Evolutionary conservation across 2,329 filamentous ascomycete genomes (phyloP), one percentile per base, ranked within the genome.

Genomic region (Aspergillus alliaceus): DNA sequence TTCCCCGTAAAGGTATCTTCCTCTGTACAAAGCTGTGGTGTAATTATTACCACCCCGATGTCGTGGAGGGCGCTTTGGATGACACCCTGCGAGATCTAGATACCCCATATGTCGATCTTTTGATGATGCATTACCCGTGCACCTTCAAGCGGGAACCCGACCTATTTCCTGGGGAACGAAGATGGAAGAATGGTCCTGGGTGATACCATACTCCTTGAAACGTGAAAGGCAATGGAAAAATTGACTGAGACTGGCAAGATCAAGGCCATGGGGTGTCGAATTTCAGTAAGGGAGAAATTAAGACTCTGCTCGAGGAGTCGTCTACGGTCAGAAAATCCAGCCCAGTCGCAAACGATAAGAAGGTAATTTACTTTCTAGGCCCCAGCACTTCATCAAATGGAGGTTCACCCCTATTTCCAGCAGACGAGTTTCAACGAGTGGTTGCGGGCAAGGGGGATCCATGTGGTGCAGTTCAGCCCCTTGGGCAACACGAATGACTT

Each of bases 371-470:
- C 11, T 44, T 8, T 70, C 67, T 49, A 72, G 79, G 46, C 52
- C 0, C 86, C 86, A 0, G 83, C 82, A 0, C 80, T 84, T 59
- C 87, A 88, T 69, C 85, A 88, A 70, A 84, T 88, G 64, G 85
- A 88, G 66, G 82, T 83, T 53, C 84, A 88, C 64, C 84, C 85
- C 0, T 87, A 86, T 68, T 75, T 88, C 2, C 55, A 59, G 14
- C 60, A 63, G 9, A 62, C 57, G 6, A 74, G 79, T 5, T 74
- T 88, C 8, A 68, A 84, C 2, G 72, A 78, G 12, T 83, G 78
- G 69, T 82, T 80, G 67, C 70, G 78, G 31, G 66, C 72, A 37
- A 79, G 85, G 62, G 78, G 77, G 49, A 86, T 88, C 59, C 73
- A 82, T 32, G 70, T 86, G 14, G 78, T 83, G 61, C 84, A 84